A percentile compares a stretch with the other conserved stretches of the same genome.
Conservation (phyloP, 371 early-diverging fungal genomes). For the Funneliformis caledonium region DNA sequence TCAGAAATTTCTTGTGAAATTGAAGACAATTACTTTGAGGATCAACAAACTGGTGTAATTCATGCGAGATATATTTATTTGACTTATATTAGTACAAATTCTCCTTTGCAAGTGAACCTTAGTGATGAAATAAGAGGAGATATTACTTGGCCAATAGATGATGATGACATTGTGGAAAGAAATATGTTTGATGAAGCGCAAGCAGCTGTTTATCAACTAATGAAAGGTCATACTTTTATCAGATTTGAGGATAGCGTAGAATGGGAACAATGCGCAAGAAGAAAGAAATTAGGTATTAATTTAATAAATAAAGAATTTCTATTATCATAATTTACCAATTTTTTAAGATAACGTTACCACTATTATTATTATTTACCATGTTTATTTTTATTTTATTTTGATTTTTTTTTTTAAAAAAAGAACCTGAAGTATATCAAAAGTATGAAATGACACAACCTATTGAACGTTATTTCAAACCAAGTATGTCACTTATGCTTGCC, state of each 20-base stretch:
- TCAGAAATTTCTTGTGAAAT: constrained; percentile 26
- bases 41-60: constrained; percentile 46
- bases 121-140: constrained; percentile 58
- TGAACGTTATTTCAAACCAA: constrained; percentile 34
- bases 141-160: constrained; percentile 49
- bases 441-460: constrained; percentile 28
- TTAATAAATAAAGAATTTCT: background rate
- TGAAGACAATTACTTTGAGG: constrained; percentile 34
- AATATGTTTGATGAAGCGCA: constrained; percentile 67
- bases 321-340: background rate
- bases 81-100: constrained; percentile 54
- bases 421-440: constrained; percentile 23
- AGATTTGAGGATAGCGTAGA: constrained; percentile 56
- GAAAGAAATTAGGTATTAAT: constrained; percentile 14
- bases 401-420: background rate
- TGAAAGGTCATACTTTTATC: constrained; percentile 59
- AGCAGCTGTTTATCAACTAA: constrained; percentile 58
- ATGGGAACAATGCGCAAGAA: constrained; percentile 34
- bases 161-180: constrained; percentile 48
- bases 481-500: constrained; percentile 35
- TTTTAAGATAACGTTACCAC: background rate
- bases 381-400: background rate
- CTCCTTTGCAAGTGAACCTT: constrained; percentile 62
- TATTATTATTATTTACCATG: background rate
- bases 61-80: constrained; percentile 59